Base-by-base conservation (phyloP, 2,329 filamentous ascomycete genomes). In the Botrytis byssoidea region DNA sequence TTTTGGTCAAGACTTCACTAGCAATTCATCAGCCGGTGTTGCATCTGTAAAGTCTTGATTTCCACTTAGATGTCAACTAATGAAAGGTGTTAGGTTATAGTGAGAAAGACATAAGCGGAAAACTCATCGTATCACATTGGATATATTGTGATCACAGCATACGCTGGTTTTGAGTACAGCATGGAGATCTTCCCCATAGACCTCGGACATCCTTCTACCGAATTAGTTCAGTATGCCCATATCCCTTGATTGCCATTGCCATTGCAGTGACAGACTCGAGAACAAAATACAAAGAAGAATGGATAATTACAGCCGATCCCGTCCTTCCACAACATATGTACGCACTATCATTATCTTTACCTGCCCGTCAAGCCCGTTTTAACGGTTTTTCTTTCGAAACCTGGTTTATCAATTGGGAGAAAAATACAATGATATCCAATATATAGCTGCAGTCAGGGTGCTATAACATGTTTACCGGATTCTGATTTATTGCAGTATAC, bases 131-230 rank as follows among this genome's bases (percentile, higher is more conserved):
- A 64, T 55, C 35, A 35, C 46, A 42, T 40, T 20, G 16, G 3
- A 55, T 32, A 40, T 25, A 37, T 55, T 18, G 16, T 22, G n/a
- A 51, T 37, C 65, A 68, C 48, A 42, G 22, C 66, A 57, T 42
- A 32, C 25, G 20, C n/a, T 42, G 48, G 16, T 68, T n/a, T 32
- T 68, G 66, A 42, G 37, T 18, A 42, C 48, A 42, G 25, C 25
- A 57, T 68, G 6, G 5, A 68, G 25, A 42, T 22, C 35, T 57
- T 29, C n/a, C 37, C 25, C 18, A 37, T 57, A 42, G n/a, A 68
- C 48, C 48, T 29, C 66, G 66, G 66, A 68, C 48, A 57, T 51
- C 48, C 48, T 68, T 57, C 48, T 57, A 68, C n/a, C 66, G 48
- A 57, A 14, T 29, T 22, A 2, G 48, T 22, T 16, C 35, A 55